These are phyloP conservation scores for Gonapodya sp. DNA, from an alignment of 192 early-diverging fungal genomes.

Conservation along the genomic window DNA sequence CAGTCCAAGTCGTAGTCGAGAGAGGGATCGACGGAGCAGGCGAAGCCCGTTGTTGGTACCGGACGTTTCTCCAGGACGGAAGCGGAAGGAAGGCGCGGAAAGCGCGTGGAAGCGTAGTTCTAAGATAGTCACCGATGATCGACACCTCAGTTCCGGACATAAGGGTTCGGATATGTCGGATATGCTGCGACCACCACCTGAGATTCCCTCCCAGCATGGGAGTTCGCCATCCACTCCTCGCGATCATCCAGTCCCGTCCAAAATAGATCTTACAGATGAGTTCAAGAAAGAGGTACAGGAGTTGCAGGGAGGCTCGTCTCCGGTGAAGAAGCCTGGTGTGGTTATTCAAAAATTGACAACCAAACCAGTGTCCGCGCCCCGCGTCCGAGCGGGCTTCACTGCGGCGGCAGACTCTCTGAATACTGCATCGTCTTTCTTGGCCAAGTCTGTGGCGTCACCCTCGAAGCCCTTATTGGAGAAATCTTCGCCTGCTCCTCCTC, in stretches of 20 bases:
- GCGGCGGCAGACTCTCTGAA: not conserved
- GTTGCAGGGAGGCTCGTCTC: not conserved
- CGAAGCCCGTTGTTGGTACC: not conserved
- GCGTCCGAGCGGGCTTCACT: not conserved
- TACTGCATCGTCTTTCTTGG: too few species aligned
- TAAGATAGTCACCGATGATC: not conserved
- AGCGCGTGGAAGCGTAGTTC: not conserved
- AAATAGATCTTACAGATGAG: not conserved
- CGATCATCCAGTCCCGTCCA: not conserved
- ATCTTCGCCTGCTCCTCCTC: not conserved
- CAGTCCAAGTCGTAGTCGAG: not conserved
- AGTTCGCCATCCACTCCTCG: not conserved
- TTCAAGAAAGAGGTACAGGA: not conserved
- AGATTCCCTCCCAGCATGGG: not conserved
- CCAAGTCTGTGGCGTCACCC: not conserved
- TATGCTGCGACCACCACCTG: not conserved
- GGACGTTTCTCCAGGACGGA: not conserved
- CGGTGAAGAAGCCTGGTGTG: not conserved
- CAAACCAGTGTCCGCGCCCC: not conserved
- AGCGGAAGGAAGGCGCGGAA: not conserved
- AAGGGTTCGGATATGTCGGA: not conserved
- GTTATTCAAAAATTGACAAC: not conserved
- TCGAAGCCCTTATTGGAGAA: not conserved
- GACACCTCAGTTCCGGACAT: not conserved
- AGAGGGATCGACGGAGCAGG: not conserved